A percentile compares a stretch with the other conserved stretches of the same genome.
Evolutionary conservation across 2,329 filamentous ascomycete species (phyloP).

Genomic region (Rutstroemia sp.): DNA sequence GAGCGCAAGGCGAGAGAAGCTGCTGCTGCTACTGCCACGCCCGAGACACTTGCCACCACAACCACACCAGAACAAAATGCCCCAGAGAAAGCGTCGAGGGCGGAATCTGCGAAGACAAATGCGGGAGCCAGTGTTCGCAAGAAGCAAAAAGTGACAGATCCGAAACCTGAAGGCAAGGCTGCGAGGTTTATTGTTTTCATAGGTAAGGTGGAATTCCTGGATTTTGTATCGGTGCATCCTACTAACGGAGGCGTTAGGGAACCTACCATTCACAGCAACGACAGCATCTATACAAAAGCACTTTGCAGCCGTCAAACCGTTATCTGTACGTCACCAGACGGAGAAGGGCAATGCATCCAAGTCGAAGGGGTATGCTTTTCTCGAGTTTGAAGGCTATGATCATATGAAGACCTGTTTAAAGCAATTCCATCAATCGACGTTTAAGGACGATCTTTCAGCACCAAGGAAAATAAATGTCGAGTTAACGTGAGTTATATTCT

Average conservation of each 20-base stretch:
- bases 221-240: no score
- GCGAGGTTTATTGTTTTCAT: constrained; percentile 72
- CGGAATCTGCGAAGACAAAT: constrained; percentile 29
- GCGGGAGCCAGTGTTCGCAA: constrained; percentile 21
- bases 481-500: constrained; percentile 57
- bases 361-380: constrained; percentile 73
- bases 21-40: constrained; percentile 11
- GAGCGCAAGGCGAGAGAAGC: constrained; percentile 30
- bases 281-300: constrained; percentile 61
- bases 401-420: constrained; percentile 90
- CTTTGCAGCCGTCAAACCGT: constrained; percentile 69
- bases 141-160: constrained; percentile 21
- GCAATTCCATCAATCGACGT: constrained; percentile 79
- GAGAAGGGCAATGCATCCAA: constrained; percentile 54
- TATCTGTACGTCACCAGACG: constrained; percentile 64
- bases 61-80: background rate
- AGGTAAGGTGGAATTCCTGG: constrained; percentile 36
- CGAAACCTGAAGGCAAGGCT: constrained; percentile 16
- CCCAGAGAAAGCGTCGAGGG: background rate
- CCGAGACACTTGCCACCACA: background rate
- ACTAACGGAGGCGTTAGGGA: constrained; percentile 44
- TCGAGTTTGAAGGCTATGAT: constrained; percentile 82
- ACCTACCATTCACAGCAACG: constrained; percentile 81
- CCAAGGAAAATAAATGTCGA: constrained; percentile 85
- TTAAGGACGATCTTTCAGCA: constrained; percentile 47